These are phyloP conservation scores for Scutellaria minor DNA, from an alignment of 257 asterid species.

Conservation along the genomic window DNA sequence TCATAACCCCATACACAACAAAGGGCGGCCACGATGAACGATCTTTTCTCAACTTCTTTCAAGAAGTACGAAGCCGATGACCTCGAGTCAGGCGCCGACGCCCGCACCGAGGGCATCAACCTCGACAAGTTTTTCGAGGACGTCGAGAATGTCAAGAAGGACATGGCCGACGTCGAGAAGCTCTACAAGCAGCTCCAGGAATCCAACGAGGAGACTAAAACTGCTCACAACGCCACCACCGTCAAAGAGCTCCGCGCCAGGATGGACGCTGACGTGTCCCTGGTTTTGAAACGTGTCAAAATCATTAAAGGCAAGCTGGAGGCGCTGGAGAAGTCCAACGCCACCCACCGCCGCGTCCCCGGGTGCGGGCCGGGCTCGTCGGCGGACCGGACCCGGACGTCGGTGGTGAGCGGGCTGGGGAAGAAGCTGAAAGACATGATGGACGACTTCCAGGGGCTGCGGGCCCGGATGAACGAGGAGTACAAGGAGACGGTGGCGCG, in stretches of 20 bases:
- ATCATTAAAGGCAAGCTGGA: conserved; percentile 53
- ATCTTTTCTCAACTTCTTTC: conserved; percentile 60
- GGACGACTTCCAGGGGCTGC: conserved; percentile 60
- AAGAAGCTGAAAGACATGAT: conserved; percentile 55
- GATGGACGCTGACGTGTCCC: conserved; percentile 57
- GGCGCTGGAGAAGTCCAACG: conserved; percentile 54
- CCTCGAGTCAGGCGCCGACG: conserved; percentile 49
- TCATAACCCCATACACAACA: conserved; percentile 6
- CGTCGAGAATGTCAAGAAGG: conserved; percentile 53
- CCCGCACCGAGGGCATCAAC: conserved; percentile 51
- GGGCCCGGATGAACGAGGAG: conserved; percentile 58
- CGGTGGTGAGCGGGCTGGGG: conserved; percentile 57
- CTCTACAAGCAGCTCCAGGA: conserved; percentile 57
- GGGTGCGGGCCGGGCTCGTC: conserved; percentile 70
- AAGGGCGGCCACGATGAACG: conserved; percentile 54
- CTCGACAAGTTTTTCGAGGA: conserved; percentile 57
- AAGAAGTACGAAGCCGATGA: conserved; percentile 47
- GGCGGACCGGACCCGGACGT: conserved; percentile 52
- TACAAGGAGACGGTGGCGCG: conserved; percentile 62
- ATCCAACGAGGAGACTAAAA: conserved; percentile 53
- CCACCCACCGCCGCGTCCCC: conserved; percentile 51
- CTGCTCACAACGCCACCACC: conserved; percentile 54
- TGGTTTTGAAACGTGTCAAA: conserved; percentile 54
- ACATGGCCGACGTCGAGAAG: conserved; percentile 54
- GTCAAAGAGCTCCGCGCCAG: conserved; percentile 57